Base-by-base conservation (phyloP, 305 asterid species). In the Stenogyne calaminthoides region DNA sequence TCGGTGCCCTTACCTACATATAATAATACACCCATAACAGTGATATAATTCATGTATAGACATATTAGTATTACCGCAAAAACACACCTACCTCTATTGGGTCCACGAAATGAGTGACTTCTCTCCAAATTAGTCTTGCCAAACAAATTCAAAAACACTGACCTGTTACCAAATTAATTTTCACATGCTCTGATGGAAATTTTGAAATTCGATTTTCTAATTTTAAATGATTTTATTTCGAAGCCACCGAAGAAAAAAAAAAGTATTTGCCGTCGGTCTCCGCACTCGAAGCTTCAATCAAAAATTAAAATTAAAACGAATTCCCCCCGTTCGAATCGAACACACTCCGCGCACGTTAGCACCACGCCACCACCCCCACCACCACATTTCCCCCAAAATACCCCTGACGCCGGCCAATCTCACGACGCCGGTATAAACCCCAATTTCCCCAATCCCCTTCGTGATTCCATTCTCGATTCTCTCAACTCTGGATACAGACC, bases 301-400 rank as follows among this genome's bases (percentile, higher is more conserved):
- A 67, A 78, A 76, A 72, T 73, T 73, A 49, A 61, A 61, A 69
- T 77, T 64, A 69, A 73, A 51, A 68, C 65, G 42, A 73, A 77
- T 77, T 44, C 80, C 79, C 80, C n/a, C 80, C 69, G 55, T 58
- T 58, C 37, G 40, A 55, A 55, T 67, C 72, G 75, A 71, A 40
- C 77, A 73, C 83, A 79, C 81, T 57, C 86, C 67, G 88, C 80
- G 87, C 91, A 86, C 85, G 91, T 86, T 82, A 84, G 82, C 79
- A 70, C 77, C 76, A 61, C 81, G 34, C 60, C 77, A 37, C 74
- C 82, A n/a, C n/a, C n/a, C n/a, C n/a, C n/a, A 39, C 62, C 78
- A 19, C 78, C 75, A 52, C 57, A 3, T 52, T 71, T 52, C 79
- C 58, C 56, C 72, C 64, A 51, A 34, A 22, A 39, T 65, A 70